A percentile compares a stretch with the other conserved stretches of the same genome.
Evolutionary conservation across 108 stramenopile species (phyloP).

Genomic region (Cyclostephanos tholiformis): DNA sequence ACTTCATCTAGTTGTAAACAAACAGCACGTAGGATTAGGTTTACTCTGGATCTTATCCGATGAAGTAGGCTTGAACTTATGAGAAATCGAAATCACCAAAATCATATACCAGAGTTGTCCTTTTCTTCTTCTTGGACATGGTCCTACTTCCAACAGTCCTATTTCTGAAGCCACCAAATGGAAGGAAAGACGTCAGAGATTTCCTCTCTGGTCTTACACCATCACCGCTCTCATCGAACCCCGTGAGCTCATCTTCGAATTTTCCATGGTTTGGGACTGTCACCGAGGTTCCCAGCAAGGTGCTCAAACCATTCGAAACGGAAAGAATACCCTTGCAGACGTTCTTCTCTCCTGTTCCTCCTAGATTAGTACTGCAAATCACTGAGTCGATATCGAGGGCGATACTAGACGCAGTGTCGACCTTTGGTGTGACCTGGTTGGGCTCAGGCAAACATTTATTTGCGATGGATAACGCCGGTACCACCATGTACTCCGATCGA

Average conservation of each 20-base stretch:
- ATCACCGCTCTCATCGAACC: slow-evolving; percentile 11
- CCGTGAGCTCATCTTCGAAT: slow-evolving; percentile 3
- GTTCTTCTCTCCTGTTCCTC: background rate
- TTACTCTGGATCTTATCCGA: background rate
- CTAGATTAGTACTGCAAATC: background rate
- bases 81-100: slow-evolving; percentile 20
- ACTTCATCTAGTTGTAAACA: no score
- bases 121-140: slow-evolving; percentile 22
- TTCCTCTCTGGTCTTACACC: slow-evolving; percentile 3
- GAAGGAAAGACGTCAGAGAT: slow-evolving; percentile 18
- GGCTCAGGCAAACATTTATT: background rate
- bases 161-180: slow-evolving; percentile 14
- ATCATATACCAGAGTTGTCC: background rate
- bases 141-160: slow-evolving; percentile 3
- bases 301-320: background rate
- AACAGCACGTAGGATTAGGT: background rate
- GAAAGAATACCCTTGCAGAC: background rate
- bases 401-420: background rate
- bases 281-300: slow-evolving; percentile 19
- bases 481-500: background rate
- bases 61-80: background rate
- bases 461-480: background rate
- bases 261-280: slow-evolving; percentile 12
- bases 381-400: background rate
- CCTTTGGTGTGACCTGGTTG: slow-evolving; percentile 13